Percentiles rank a stretch among this genome's conserved stretches.
phyloP scores from a whole-genome alignment of 192 early-diverging fungal species.

The Chytriomyces sp. region DNA sequence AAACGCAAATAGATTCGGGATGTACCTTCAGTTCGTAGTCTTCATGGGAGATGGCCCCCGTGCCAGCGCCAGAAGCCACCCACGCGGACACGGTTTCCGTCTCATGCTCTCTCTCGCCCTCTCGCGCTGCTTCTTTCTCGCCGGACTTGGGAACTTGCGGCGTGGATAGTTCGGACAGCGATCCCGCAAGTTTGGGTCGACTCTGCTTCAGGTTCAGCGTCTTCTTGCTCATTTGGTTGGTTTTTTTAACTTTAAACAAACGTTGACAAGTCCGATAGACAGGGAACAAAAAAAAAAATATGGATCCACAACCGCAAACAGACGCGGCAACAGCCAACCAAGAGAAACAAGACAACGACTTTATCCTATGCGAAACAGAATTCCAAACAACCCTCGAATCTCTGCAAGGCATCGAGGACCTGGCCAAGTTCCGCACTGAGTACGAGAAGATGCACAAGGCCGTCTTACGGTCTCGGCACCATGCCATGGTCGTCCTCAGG shows the following conservation, averaged over 20 bases:
- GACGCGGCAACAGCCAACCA: background rate
- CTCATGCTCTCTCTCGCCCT: too few species aligned
- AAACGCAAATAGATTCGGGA: too few species aligned
- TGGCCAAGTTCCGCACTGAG: constrained; percentile 46
- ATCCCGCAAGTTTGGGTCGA: background rate
- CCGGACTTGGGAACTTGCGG: background rate
- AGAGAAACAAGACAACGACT: constrained; percentile 25
- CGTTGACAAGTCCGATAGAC: background rate
- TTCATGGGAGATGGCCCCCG: background rate
- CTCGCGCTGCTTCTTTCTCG: background rate
- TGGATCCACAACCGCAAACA: too few species aligned
- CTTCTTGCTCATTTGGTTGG: background rate
- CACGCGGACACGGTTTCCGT: background rate
- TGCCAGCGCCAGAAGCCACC: background rate
- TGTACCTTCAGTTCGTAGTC: background rate
- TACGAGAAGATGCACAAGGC: constrained; percentile 62
- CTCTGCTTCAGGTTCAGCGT: background rate
- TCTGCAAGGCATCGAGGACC: constrained; percentile 22
- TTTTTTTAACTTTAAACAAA: background rate
- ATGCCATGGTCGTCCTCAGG: constrained; percentile 43
- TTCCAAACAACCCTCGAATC: constrained; percentile 25
- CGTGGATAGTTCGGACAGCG: background rate
- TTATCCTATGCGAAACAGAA: constrained; percentile 35
- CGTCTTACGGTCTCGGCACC: constrained; percentile 44
- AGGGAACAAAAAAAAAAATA: too few species aligned